Conservation (phyloP, 140 eudicot genomes). For the Oenanthe javanica region DNA sequence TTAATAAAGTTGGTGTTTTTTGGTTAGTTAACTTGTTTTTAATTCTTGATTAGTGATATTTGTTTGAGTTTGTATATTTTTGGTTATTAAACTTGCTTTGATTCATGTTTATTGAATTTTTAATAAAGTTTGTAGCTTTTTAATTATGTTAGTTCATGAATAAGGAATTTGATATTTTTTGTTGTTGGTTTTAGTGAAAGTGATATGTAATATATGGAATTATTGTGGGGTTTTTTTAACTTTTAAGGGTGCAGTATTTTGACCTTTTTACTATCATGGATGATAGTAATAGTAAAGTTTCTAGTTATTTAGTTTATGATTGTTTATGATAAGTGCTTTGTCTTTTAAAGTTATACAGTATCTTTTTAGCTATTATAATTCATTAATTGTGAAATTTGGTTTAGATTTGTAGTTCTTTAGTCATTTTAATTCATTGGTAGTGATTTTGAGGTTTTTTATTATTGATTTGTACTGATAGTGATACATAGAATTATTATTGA, state of each 20-base stretch:
- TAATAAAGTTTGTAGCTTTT: neutral
- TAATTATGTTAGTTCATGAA: neutral
- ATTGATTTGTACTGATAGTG: neutral
- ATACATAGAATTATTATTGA: neutral
- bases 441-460: neutral
- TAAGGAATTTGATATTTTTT: neutral
- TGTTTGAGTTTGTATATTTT: neutral
- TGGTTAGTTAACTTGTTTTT: too few species aligned
- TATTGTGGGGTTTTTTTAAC: neutral
- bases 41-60: neutral
- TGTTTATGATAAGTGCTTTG: neutral
- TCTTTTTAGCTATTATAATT: neutral
- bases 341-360: neutral
- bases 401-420: neutral
- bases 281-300: neutral
- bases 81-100: neutral
- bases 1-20: neutral
- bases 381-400: neutral
- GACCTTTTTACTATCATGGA: neutral
- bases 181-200: too few species aligned
- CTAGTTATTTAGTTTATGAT: too few species aligned
- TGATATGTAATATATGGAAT: neutral
- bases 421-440: neutral
- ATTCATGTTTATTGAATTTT: neutral
- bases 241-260: neutral